These are phyloP conservation scores for Silene conica DNA, from an alignment of 148 eudicot species.

Conservation along the genomic window DNA sequence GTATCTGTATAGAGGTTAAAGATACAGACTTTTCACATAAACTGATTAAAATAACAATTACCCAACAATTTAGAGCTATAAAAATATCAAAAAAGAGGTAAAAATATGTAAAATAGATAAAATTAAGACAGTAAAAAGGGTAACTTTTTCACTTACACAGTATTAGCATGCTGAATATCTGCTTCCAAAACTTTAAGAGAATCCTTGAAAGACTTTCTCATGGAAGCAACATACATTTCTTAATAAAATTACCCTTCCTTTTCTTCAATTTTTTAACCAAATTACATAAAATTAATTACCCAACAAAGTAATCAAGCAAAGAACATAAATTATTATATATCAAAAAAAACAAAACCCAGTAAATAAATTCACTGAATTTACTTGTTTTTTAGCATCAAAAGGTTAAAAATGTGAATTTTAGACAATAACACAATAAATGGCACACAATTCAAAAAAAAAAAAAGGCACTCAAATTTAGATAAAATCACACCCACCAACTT, in stretches of 20 bases:
- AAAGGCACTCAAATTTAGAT: neutral
- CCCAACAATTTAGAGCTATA: neutral
- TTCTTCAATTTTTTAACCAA: neutral
- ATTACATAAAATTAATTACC: neutral
- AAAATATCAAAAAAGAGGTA: neutral
- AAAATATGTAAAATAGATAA: neutral
- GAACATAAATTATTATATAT: too few species aligned
- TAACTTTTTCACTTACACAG: constrained; percentile 45
- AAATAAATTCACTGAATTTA: neutral
- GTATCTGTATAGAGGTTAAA: neutral
- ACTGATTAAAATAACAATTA: neutral
- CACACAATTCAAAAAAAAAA: constrained; percentile 4
- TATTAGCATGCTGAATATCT: constrained; percentile 96
- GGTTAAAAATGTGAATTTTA: neutral
- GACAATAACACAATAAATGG: neutral
- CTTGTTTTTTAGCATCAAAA: too few species aligned
- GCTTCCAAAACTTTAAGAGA: constrained; percentile 97
- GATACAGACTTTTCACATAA: neutral
- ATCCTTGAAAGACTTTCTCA: constrained; percentile 93
- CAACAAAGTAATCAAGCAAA: neutral
- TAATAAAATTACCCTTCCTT: constrained; percentile 1
- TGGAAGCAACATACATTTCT: constrained; percentile 59
- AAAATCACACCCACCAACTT: neutral
- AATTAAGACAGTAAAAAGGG: neutral
- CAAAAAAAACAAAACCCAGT: neutral